Evolutionary conservation across 139 green algal genomes (phyloP), one percentile per base, ranked within the genome.

Genomic region (Coelastrella sp.): DNA sequence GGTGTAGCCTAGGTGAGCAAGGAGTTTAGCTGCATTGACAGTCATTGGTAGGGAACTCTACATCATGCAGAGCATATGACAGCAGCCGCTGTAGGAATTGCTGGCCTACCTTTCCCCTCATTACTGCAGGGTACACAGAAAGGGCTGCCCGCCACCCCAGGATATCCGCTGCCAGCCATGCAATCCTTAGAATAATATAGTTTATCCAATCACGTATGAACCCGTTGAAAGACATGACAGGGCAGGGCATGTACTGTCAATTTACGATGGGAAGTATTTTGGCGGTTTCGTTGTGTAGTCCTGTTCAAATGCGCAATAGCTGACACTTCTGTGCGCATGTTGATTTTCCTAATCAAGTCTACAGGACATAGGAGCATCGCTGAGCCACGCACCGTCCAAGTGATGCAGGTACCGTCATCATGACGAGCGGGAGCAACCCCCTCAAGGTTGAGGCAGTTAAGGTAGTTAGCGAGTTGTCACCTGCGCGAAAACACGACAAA

Each of bases 121-220:
- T 7, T 64, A 64, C 53, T 64, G 53, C 53, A 13, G 78, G 78
- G 30, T 66, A 84, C 27, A 84, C 60, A 25, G 78, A 35, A 41
- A 84, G 40, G 2, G 60, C 78, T 27, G 78, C 40, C 30, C 60
- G 35, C 78, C 78, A 84, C 37, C 78, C 78, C 19, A 74, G 40
- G n/a, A 45, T 57, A 23, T 84, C 78, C 23, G 60, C 62, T 32
- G 73, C 15, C 27, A 84, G 40, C 78, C 78, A 69, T 38, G 62
- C 62, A n/a, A 69, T 40, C 9, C 62, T 9, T 23, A 40, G 15
- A 21, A 69, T 69, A 4, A 40, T 9, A 38, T 23, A 69, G 21
- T 69, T 69, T 7, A 69, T 27, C 62, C 27, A 69, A 30, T 40
- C 30, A 40, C 62, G 62, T 19, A 69, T 40, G 62, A n/a, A 40